These are phyloP conservation scores for Aureobasidium sp. DNA, from an alignment of 2,329 filamentous ascomycete genomes.

Conservation along the genomic window DNA sequence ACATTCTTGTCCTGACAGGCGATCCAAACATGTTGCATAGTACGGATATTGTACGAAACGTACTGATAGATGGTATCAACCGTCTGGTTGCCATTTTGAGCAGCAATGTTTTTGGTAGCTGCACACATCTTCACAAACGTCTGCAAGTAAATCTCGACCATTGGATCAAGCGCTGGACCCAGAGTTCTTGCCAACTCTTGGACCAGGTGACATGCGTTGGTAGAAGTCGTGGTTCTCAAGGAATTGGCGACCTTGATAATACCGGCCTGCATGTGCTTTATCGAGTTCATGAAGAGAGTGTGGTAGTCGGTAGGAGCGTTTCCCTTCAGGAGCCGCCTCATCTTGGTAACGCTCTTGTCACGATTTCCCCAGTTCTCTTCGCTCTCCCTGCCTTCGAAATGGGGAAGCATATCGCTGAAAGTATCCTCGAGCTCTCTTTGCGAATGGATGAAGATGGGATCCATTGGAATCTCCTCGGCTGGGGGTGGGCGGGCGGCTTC, in stretches of 20 bases:
- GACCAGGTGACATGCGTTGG: constrained; percentile 73
- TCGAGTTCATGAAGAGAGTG: constrained; percentile 59
- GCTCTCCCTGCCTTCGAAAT: constrained; percentile 81
- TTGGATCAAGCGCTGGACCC: constrained; percentile 72
- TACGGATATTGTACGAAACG: constrained; percentile 68
- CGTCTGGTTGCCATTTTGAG: constrained; percentile 71
- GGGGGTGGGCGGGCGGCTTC: constrained; percentile 54
- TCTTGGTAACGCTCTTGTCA: constrained; percentile 70
- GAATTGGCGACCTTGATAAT: constrained; percentile 81
- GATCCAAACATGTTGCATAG: constrained; percentile 77
- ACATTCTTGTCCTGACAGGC: constrained; percentile 92
- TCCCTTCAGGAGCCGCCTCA: constrained; percentile 72
- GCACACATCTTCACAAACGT: constrained; percentile 83
- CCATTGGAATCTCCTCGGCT: constrained; percentile 59
- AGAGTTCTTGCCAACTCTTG: constrained; percentile 75
- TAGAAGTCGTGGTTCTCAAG: constrained; percentile 80
- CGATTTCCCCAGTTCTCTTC: constrained; percentile 87
- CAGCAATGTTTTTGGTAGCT: constrained; percentile 86
- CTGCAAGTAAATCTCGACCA: constrained; percentile 86
- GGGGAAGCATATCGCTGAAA: constrained; percentile 69
- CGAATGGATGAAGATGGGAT: constrained; percentile 78
- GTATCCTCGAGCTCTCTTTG: constrained; percentile 82
- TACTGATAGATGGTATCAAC: constrained; percentile 75
- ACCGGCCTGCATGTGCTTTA: constrained; percentile 73
- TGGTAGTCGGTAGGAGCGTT: constrained; percentile 75